Conservation (phyloP, 2,329 filamentous ascomycete genomes). For the Beauveria sp. region DNA sequence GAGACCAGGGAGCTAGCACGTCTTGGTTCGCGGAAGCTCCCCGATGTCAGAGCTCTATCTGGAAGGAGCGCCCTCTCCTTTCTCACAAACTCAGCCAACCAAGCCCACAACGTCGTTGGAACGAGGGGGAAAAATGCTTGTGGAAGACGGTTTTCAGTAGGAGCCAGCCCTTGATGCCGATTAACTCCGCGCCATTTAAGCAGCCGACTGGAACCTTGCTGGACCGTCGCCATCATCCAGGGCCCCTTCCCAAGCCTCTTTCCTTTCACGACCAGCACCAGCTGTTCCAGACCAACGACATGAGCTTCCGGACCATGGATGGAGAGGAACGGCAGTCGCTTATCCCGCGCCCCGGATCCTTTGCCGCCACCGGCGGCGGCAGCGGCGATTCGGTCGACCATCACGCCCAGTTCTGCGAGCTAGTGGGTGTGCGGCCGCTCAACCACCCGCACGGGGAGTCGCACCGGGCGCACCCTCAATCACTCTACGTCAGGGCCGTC, state of each 20-base stretch:
- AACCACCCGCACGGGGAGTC: slow-evolving; percentile 12
- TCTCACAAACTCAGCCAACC: not conserved
- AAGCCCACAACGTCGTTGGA: not conserved
- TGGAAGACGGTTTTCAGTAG: not conserved
- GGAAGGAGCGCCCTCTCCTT: not conserved
- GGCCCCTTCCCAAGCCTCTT: not conserved
- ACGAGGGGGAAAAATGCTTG: not conserved
- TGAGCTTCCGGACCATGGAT: slow-evolving; percentile 5
- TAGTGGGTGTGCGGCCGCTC: slow-evolving; percentile 14
- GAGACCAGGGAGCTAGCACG: not conserved
- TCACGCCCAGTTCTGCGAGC: slow-evolving; percentile 17
- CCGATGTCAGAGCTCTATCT: not conserved
- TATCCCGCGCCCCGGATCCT: not conserved
- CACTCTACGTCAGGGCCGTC: slow-evolving; percentile 16
- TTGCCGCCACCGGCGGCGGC: not conserved
- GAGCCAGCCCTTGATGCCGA: not conserved
- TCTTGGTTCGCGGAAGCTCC: not conserved
- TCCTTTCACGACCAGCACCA: not conserved
- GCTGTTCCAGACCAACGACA: not conserved
- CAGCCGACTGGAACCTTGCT: not conserved
- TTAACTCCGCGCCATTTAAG: not conserved
- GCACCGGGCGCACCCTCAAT: slow-evolving; percentile 14
- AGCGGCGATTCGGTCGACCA: slow-evolving; percentile 4
- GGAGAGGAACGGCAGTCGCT: slow-evolving; percentile 9
- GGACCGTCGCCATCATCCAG: not conserved